A percentile compares a stretch with the other conserved stretches of the same genome.
Evolutionary conservation across 768 basidiomycete species (phyloP).

Genomic region (Cystobasidium tubakii): DNA sequence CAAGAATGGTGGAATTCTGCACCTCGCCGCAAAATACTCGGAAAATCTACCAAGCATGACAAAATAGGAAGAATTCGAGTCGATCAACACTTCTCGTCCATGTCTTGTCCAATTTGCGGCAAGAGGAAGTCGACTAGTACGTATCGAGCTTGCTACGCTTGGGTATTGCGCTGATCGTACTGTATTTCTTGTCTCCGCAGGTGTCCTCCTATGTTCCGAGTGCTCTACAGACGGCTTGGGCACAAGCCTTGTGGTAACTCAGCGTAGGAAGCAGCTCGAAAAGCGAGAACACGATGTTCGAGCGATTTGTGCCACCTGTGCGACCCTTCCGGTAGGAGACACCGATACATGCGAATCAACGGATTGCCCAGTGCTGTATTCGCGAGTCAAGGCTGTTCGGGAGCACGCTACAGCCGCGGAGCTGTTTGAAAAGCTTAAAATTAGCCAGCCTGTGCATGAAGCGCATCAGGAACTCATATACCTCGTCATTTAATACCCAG

Average conservation of each 20-base stretch:
- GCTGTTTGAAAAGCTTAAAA: background rate
- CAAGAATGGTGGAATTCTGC: conserved; percentile 75
- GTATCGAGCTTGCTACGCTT: conserved; percentile 25
- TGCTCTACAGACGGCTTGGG: conserved; percentile 37
- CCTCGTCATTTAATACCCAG: conserved; percentile 28
- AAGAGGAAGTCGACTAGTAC: conserved; percentile 2
- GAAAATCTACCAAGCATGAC: conserved; percentile 6
- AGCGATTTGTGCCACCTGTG: conserved; percentile 67
- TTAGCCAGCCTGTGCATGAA: background rate
- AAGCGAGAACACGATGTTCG: conserved; percentile 59
- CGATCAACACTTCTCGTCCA: conserved; percentile 39
- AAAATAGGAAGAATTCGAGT: conserved; percentile 17
- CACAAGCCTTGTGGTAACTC: conserved; percentile 59
- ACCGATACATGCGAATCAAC: conserved; percentile 69
- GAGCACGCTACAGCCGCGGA: conserved; percentile 46
- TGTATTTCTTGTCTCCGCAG: conserved; percentile 30
- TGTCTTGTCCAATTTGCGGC: conserved; percentile 27
- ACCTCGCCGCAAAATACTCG: conserved; percentile 53
- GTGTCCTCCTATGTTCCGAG: conserved; percentile 10
- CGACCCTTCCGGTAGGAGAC: conserved; percentile 57
- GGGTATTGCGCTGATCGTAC: background rate
- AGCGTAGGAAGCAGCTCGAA: conserved; percentile 58
- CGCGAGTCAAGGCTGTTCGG: conserved; percentile 56
- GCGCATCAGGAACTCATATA: conserved; percentile 17
- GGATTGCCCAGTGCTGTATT: conserved; percentile 79